Base-by-base conservation (phyloP, 768 basidiomycete species). In the Lactifluus volemus region DNA sequence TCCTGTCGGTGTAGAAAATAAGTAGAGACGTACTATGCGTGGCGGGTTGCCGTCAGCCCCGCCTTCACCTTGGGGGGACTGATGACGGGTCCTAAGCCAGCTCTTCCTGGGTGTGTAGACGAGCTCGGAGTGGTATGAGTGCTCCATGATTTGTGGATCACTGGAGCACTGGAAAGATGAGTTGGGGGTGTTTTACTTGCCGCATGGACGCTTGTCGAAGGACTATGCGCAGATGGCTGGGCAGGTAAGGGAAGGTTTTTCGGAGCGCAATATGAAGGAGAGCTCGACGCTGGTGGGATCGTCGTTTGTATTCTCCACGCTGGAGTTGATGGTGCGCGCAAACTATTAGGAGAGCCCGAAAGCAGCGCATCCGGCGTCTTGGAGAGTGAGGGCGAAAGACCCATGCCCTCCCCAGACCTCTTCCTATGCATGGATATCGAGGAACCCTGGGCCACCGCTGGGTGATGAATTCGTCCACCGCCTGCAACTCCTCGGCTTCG, bases 41-140 rank as follows among this genome's bases (percentile, higher is more conserved):
- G 80, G 3, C 79, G 79, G 47, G 74, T 71, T 21, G 65, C 67
- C 5, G 71, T 66, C 1, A 70, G 62, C 38, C 67, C 68, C 19
- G 69, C 61, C 54, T 61, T 70, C 36, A 63, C 64, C 30, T 63
- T 47, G 47, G 70, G 58, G 3, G 88, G 89, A 0, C 78, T 80
- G 59, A 89, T 84, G 29, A 85, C 74, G 1, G 88, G 86, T 0
- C 87, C 88, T 49, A 88, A 72, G 5, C 73, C 77, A 2, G 77
- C 68, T n/a, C 34, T 49, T 19, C 32, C 21, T 8, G 54, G 34
- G 5, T 51, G 60, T 7, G 48, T 34, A 7, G 32, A 39, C 25
- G 34, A 36, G 8, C 39, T 21, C 4, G 45, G 51, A 19, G 38
- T 25, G 32, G 38, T 53, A 21, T 62, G 61, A 9, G 25, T 25